Percentiles rank a stretch among this genome's conserved stretches.
These are phyloP conservation scores for Chaetothyriales sp. DNA, from an alignment of 2,329 filamentous ascomycete species.

Conservation along the genomic window DNA sequence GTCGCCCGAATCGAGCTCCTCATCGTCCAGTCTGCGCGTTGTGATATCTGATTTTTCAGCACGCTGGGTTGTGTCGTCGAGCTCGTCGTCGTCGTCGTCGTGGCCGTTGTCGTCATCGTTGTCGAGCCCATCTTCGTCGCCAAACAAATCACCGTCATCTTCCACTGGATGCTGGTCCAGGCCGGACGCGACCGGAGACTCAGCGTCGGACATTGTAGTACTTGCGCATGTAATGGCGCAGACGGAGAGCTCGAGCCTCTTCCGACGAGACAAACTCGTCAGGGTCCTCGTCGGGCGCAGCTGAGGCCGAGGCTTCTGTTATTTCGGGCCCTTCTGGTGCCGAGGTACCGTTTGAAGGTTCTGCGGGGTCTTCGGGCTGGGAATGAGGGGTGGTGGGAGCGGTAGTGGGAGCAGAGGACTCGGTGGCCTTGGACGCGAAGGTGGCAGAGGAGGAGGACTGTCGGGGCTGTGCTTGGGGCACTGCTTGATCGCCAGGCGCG, in stretches of 20 bases:
- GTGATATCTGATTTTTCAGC: constrained; percentile 10
- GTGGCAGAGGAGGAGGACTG: too few relatives aligned
- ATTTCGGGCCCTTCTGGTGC: neutral
- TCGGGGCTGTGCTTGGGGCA: neutral
- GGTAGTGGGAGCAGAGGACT: neutral
- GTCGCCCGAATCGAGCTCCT: constrained; percentile 49
- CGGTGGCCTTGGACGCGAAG: too few relatives aligned
- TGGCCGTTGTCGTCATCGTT: constrained; percentile 30
- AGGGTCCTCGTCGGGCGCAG: neutral
- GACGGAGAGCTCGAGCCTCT: neutral
- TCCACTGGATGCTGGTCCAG: constrained; percentile 3
- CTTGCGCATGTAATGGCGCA: neutral
- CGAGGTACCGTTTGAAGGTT: neutral
- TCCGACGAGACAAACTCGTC: neutral
- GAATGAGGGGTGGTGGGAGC: neutral
- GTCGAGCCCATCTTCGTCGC: constrained; percentile 28
- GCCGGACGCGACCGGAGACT: neutral
- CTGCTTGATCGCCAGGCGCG: neutral
- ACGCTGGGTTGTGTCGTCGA: constrained; percentile 23
- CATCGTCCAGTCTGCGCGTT: constrained; percentile 40
- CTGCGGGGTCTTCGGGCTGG: neutral
- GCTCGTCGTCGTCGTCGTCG: constrained; percentile 23
- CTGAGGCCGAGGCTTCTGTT: neutral
- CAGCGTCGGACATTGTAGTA: neutral
- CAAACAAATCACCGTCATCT: constrained; percentile 22